Evolutionary conservation across 2,329 filamentous ascomycete genomes (phyloP).

Genomic region (Aschersonia sp.): DNA sequence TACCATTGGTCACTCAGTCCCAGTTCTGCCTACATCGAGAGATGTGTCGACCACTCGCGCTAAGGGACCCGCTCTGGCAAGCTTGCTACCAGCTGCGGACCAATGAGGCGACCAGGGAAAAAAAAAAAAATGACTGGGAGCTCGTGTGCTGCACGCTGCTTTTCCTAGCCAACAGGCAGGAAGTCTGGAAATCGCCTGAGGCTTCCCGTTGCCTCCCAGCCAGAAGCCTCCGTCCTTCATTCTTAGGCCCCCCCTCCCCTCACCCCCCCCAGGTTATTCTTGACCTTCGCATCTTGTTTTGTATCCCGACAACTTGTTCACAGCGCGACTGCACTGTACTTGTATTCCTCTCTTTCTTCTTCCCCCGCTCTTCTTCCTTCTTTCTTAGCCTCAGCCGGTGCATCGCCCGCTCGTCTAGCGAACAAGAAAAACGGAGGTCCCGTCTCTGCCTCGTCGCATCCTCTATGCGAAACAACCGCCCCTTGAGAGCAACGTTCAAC

Average conservation of each 20-base stretch:
- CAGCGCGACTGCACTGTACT: background rate
- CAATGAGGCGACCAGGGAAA: slow-evolving; percentile 20
- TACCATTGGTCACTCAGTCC: slow-evolving; percentile 4
- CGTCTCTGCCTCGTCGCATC: background rate
- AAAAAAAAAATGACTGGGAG: slow-evolving; percentile 22
- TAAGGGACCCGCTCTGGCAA: slow-evolving; percentile 19
- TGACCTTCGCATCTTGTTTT: background rate
- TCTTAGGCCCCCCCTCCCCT: background rate
- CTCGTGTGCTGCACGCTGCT: slow-evolving; percentile 4
- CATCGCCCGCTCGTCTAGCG: too few species aligned
- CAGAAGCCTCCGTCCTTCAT: background rate
- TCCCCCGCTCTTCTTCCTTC: background rate
- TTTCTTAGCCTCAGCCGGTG: background rate
- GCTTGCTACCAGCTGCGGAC: slow-evolving; percentile 16
- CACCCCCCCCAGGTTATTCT: too few species aligned
- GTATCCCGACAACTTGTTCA: background rate
- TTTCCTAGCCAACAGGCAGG: slow-evolving; percentile 10
- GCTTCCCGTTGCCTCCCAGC: background rate
- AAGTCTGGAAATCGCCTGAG: slow-evolving; percentile 11
- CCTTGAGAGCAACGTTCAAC: slow-evolving; percentile 3
- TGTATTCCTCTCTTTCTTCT: background rate
- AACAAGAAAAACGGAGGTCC: background rate
- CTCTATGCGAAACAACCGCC: slow-evolving; percentile 1
- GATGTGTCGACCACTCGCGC: slow-evolving; percentile 14
- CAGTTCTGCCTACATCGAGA: slow-evolving; percentile 5